A percentile compares a stretch with the other conserved stretches of the same genome.
These are phyloP conservation scores for Colletotrichum eremochloae DNA, from an alignment of 2,329 filamentous ascomycete genomes.

Conservation along the genomic window DNA sequence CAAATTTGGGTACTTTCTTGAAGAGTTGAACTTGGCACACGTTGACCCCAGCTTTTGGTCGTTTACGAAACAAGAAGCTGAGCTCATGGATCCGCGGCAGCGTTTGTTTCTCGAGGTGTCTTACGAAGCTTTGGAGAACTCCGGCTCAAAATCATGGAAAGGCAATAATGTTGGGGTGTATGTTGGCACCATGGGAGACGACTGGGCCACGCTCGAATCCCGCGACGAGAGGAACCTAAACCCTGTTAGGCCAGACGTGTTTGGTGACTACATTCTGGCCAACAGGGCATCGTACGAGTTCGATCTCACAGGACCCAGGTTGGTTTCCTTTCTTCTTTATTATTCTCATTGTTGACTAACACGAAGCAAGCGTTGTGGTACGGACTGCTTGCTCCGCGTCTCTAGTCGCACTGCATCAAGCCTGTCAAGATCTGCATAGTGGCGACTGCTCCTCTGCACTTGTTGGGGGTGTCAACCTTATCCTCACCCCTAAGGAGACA, in stretches of 20 bases:
- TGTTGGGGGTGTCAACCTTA: slow-evolving; percentile 54
- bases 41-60: slow-evolving; percentile 52
- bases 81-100: slow-evolving; percentile 41
- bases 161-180: slow-evolving; percentile 48
- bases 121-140: slow-evolving; percentile 40
- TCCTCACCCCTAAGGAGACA: slow-evolving; percentile 50
- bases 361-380: slow-evolving; percentile 46
- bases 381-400: slow-evolving; percentile 58
- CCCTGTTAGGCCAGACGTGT: slow-evolving; percentile 45
- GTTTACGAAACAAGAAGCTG: slow-evolving; percentile 47
- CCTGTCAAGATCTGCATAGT: slow-evolving; percentile 49
- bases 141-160: slow-evolving; percentile 46
- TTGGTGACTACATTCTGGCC: slow-evolving; percentile 47
- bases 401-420: slow-evolving; percentile 52
- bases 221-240: slow-evolving; percentile 43
- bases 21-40: slow-evolving; percentile 45
- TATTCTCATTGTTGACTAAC: background rate
- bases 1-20: slow-evolving; percentile 48
- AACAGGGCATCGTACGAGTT: slow-evolving; percentile 52
- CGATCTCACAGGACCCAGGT: slow-evolving; percentile 52
- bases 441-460: slow-evolving; percentile 50
- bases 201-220: slow-evolving; percentile 45
- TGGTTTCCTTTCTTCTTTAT: background rate
- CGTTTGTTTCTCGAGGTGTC: slow-evolving; percentile 41
- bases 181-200: slow-evolving; percentile 50